Evolutionary conservation across 1,284 basidiomycete species (phyloP).

Genomic region (Heterobasidion irregulare): DNA sequence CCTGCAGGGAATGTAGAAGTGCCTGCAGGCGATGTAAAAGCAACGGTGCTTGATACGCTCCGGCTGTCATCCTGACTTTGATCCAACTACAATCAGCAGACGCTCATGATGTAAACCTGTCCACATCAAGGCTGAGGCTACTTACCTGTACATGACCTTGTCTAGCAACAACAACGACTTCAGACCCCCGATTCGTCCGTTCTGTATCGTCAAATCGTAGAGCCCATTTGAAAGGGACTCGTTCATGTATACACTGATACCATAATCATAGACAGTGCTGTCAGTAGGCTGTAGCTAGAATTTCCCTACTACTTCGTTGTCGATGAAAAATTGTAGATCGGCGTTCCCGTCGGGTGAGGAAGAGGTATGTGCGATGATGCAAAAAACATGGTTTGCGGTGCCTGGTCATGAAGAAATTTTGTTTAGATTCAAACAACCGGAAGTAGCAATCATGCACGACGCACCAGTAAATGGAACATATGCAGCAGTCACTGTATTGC

Average conservation of each 20-base stretch:
- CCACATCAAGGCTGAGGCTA: neutral
- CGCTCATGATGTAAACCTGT: neutral
- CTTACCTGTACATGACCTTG: neutral
- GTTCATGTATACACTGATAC: no score
- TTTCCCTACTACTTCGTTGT: no score
- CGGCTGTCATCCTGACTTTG: neutral
- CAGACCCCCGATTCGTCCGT: neutral
- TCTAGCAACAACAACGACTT: neutral
- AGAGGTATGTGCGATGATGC: no score
- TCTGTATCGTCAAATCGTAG: neutral
- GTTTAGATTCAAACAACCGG: neutral
- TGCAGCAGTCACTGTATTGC: neutral
- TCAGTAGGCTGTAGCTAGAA: no score
- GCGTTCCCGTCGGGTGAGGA: no score
- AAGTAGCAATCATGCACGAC: neutral
- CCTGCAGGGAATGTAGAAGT: neutral
- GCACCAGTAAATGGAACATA: neutral
- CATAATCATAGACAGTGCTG: no score
- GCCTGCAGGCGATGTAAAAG: no score
- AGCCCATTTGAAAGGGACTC: neutral
- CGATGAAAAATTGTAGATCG: no score
- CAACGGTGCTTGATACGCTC: no score
- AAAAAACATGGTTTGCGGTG: neutral
- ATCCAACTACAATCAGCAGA: neutral
- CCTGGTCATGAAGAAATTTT: neutral